Evolutionary conservation across 768 basidiomycete genomes (phyloP), one percentile per base, ranked within the genome.

Genomic region (Clavulina sp.): DNA sequence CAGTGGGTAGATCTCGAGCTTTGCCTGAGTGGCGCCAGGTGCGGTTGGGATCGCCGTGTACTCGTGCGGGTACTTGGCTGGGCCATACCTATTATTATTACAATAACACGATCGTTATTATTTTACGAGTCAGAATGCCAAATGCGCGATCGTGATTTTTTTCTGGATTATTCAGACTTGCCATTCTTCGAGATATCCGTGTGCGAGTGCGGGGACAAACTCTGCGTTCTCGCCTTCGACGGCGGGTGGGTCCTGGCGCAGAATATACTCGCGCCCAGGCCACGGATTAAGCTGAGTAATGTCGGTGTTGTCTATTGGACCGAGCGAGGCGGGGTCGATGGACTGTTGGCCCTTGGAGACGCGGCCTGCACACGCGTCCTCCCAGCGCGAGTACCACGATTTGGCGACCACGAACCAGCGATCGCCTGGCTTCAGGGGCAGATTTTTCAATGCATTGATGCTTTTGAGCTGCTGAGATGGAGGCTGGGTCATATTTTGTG

Each of bases 351-450:
- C 86, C 47, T 58, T 58, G 38, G 33, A 7, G 13, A 50, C 40
- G n/a, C 49, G 53, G 24, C 81, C 83, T 0, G 75, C 71, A 60
- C 80, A 80, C 7, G 84, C 85, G 58, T 74, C 76, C 55, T 71
- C 65, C 81, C 84, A 92, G 31, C 77, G 74, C 53, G 73, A 73
- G 68, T 74, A 84, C 88, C 88, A 93, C 21, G 60, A 58, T 47
- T 73, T 65, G 21, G 79, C 71, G 28, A 92, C 70, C 47, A 92
- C 66, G 65, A 76, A 88, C 87, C 87, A 91, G 5, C 71, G 77
- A 48, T 87, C 77, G 41, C 82, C 82, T 5, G 71, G 65, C 29
- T 70, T 66, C 72, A 88, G 76, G 38, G 69, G 65, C 41, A 59
- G 63, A 36, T 58, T 60, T 58, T 73, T 73, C 13, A 69, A 69